Evolutionary conservation across 768 basidiomycete genomes (phyloP).

Genomic region (Pleurotus eryngii): DNA sequence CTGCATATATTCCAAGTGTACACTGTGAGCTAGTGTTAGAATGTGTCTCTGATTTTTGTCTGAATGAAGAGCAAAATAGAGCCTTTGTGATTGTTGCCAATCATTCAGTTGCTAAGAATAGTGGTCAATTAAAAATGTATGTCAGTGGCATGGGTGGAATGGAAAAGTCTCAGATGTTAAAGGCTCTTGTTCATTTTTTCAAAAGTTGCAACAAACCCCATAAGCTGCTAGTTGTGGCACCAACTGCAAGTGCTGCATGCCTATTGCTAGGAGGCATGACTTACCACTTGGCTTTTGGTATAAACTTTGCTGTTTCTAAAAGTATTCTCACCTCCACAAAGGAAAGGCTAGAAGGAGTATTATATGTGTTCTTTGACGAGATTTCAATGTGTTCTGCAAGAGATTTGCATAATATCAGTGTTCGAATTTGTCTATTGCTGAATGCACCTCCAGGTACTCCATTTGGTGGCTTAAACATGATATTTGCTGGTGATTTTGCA

Average conservation of each 20-base stretch:
- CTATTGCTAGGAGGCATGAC: constrained; percentile 21
- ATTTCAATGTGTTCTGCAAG: too few species aligned
- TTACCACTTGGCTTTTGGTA: constrained; percentile 17
- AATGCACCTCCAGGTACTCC: background rate
- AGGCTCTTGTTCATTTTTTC: too few species aligned
- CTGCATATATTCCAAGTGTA: background rate
- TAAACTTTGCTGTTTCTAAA: background rate
- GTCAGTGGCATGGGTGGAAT: constrained; percentile 10
- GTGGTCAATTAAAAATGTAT: too few species aligned
- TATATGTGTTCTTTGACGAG: too few species aligned
- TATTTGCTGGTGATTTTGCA: too few species aligned
- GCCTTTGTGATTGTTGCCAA: constrained; percentile 28
- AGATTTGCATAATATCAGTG: constrained; percentile 24
- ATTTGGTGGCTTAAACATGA: too few species aligned
- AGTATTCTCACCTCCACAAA: background rate
- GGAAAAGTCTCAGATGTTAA: too few species aligned
- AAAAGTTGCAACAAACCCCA: constrained; percentile 17
- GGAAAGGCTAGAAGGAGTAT: too few species aligned
- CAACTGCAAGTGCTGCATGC: constrained; percentile 23
- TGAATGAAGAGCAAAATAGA: background rate
- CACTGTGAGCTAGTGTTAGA: background rate
- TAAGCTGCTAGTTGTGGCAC: constrained; percentile 22
- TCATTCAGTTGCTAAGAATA: too few species aligned
- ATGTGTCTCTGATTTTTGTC: background rate
- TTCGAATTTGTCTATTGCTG: constrained; percentile 17